Evolutionary conservation across 495 filamentous ascomycete species (phyloP).

Genomic region (Apiosordaria backusii): DNA sequence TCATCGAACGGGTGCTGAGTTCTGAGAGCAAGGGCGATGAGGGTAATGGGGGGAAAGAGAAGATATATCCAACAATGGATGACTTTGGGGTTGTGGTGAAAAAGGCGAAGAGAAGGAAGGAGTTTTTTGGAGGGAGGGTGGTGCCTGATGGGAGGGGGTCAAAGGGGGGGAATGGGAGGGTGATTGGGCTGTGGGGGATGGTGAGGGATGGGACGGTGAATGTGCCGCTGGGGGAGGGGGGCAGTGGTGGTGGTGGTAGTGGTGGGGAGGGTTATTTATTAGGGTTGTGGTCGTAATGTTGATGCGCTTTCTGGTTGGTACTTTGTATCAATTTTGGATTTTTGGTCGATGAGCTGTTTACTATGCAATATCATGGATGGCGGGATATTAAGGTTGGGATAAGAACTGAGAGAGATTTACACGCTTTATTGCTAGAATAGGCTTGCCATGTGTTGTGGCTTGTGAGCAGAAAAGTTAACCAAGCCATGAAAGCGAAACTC

Average conservation of each 20-base stretch:
- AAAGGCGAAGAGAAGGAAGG: constrained; percentile 4
- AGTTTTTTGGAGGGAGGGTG: not conserved
- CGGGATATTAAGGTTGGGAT: too few species aligned
- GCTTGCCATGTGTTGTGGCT: too few species aligned
- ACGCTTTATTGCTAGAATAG: too few species aligned
- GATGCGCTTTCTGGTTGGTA: too few species aligned
- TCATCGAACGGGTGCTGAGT: not conserved
- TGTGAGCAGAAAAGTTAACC: too few species aligned
- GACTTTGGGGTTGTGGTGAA: constrained; percentile 10
- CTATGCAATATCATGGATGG: too few species aligned
- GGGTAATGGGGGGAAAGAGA: not conserved
- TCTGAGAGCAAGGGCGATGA: not conserved
- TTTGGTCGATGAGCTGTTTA: too few species aligned
- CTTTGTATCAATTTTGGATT: too few species aligned
- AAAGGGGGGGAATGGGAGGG: not conserved
- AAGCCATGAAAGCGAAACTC: too few species aligned
- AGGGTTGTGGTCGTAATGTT: too few species aligned
- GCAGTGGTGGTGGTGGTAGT: not conserved
- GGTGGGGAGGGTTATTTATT: not conserved
- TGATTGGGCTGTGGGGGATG: not conserved
- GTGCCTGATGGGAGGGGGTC: not conserved
- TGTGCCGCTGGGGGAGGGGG: not conserved
- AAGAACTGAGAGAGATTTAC: too few species aligned
- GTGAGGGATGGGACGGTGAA: constrained; percentile 1
- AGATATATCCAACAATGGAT: constrained; percentile 3